phyloP scores from a whole-genome alignment of 257 asterid genomes.

The Cynanchum wilfordii region DNA sequence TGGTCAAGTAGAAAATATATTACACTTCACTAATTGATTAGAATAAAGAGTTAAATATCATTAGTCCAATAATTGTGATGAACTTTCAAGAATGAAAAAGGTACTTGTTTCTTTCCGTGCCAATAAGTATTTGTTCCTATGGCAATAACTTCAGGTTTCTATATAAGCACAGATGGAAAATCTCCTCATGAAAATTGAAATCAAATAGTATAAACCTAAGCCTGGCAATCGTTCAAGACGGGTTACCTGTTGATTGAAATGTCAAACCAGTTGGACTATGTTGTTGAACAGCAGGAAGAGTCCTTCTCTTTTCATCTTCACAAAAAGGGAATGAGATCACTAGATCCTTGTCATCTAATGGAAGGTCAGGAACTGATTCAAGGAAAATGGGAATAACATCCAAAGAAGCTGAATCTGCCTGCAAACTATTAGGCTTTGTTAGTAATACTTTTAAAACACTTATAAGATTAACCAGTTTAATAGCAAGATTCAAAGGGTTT shows the following conservation, averaged over 20 bases:
- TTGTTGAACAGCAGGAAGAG: constrained; percentile 39
- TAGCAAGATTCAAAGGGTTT: neutral
- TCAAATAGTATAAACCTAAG: neutral
- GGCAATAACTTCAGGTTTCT: neutral
- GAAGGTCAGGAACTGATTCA: constrained; percentile 57
- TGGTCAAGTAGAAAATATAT: too few relatives aligned
- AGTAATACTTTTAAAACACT: neutral
- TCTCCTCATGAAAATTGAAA: neutral
- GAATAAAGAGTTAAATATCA: too few relatives aligned
- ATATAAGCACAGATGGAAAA: neutral
- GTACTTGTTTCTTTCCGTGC: too few relatives aligned
- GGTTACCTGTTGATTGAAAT: constrained; percentile 61
- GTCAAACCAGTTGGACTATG: constrained; percentile 66
- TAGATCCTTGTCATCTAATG: too few relatives aligned
- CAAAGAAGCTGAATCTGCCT: constrained; percentile 56
- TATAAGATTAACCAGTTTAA: neutral
- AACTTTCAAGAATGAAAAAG: too few relatives aligned
- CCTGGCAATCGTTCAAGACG: neutral
- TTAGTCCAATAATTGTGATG: too few relatives aligned
- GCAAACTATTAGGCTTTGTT: constrained; percentile 8
- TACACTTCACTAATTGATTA: too few relatives aligned
- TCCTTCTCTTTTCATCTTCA: constrained; percentile 19
- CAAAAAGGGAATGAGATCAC: constrained; percentile 32
- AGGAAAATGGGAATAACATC: constrained; percentile 80
- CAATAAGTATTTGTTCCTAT: neutral